Percentiles rank a stretch among this genome's conserved stretches.
These are phyloP conservation scores for Pseudogymnoascus pannorum DNA, from an alignment of 2,329 filamentous ascomycete species.

Conservation along the genomic window DNA sequence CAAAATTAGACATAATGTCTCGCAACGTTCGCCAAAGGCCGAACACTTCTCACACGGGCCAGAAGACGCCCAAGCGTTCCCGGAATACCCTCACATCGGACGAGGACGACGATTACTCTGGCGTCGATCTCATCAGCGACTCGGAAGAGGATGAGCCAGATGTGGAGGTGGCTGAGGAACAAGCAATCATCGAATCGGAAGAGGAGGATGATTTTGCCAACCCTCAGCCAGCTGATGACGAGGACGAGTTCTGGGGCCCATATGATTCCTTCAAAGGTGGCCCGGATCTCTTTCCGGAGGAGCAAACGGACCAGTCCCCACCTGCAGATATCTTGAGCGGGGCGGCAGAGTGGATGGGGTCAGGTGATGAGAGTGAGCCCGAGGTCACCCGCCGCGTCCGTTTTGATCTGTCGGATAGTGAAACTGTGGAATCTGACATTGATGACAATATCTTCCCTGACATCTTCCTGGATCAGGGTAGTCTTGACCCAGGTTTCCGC, in stretches of 20 bases:
- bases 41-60: constrained; percentile 29
- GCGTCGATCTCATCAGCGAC: constrained; percentile 72
- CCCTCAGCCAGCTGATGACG: constrained; percentile 28
- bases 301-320: constrained; percentile 18
- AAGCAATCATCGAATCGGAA: constrained; percentile 54
- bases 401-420: constrained; percentile 62
- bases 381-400: constrained; percentile 50
- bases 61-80: constrained; percentile 25
- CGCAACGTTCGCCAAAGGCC: constrained; percentile 47
- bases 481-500: constrained; percentile 64
- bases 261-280: constrained; percentile 47
- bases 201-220: constrained; percentile 35
- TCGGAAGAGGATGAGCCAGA: constrained; percentile 74
- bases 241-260: constrained; percentile 35
- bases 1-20: constrained; percentile 22
- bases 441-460: constrained; percentile 59
- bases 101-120: constrained; percentile 63
- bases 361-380: constrained; percentile 13
- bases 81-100: constrained; percentile 46
- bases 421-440: constrained; percentile 56
- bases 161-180: constrained; percentile 71
- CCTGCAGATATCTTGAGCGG: constrained; percentile 16
- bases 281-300: constrained; percentile 30
- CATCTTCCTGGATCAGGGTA: constrained; percentile 69
- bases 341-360: constrained; percentile 13